A percentile compares a stretch with the other conserved stretches of the same genome.
These are phyloP conservation scores for Penicillium sp. DNA, from an alignment of 2,329 filamentous ascomycete genomes.

Conservation along the genomic window DNA sequence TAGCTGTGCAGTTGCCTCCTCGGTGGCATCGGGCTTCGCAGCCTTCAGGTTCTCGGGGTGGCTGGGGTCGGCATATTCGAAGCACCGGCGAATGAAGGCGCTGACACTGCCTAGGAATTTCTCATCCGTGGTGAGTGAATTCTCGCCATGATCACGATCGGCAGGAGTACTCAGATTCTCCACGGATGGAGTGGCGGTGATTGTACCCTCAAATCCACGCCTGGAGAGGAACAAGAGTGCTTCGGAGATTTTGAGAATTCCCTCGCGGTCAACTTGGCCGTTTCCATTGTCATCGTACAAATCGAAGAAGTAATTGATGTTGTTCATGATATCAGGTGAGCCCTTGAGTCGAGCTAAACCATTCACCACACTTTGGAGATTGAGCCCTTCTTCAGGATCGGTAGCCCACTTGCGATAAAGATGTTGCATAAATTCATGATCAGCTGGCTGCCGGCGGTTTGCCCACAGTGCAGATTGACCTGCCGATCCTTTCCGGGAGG, in stretches of 20 bases:
- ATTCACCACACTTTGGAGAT: slow-evolving; percentile 86
- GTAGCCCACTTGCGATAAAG: slow-evolving; percentile 88
- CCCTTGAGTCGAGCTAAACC: slow-evolving; percentile 91
- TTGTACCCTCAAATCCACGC: slow-evolving; percentile 75
- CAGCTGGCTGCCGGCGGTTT: slow-evolving; percentile 69
- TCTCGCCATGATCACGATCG: slow-evolving; percentile 38
- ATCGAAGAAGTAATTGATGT: slow-evolving; percentile 97
- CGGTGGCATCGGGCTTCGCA: slow-evolving; percentile 31
- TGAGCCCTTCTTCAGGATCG: slow-evolving; percentile 74
- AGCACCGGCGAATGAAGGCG: slow-evolving; percentile 92
- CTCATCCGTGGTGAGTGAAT: slow-evolving; percentile 70
- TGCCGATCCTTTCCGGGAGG: slow-evolving; percentile 55
- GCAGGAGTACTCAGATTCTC: slow-evolving; percentile 51
- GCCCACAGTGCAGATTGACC: slow-evolving; percentile 58
- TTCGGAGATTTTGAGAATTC: slow-evolving; percentile 92
- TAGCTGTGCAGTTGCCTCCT: slow-evolving; percentile 42
- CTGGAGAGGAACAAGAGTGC: slow-evolving; percentile 89
- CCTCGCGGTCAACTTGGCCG: slow-evolving; percentile 90
- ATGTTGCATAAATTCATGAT: slow-evolving; percentile 91
- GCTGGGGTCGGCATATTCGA: slow-evolving; percentile 96
- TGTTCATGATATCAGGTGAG: slow-evolving; percentile 93
- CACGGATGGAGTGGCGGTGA: slow-evolving; percentile 66
- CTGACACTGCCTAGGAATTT: slow-evolving; percentile 90
- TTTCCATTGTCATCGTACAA: slow-evolving; percentile 92
- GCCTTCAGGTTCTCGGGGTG: slow-evolving; percentile 63